These are phyloP conservation scores for Umbilicaria muhlenbergii DNA, from an alignment of 495 filamentous ascomycete genomes.

Conservation along the genomic window DNA sequence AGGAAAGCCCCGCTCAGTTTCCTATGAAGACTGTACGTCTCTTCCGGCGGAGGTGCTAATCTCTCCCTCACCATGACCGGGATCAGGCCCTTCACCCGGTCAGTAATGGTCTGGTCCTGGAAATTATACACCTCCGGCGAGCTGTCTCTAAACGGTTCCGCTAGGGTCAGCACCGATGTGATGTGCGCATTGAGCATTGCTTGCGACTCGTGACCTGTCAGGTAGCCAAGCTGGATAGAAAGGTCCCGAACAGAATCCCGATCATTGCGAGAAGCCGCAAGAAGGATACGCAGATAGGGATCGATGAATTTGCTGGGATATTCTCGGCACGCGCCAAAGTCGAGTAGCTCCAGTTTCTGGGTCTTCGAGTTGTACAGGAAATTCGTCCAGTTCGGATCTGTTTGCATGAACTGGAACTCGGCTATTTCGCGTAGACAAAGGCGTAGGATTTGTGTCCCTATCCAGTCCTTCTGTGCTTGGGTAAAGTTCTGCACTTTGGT, in stretches of 20 bases:
- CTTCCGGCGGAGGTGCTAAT: conserved; percentile 82
- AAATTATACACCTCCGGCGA: conserved; percentile 88
- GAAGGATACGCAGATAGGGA: conserved; percentile 61
- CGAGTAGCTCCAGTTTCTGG: conserved; percentile 73
- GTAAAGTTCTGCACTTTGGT: conserved; percentile 61
- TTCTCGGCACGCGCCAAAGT: conserved; percentile 86
- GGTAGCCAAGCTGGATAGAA: conserved; percentile 73
- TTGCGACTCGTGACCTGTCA: conserved; percentile 73
- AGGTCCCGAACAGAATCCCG: conserved; percentile 42
- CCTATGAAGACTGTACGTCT: conserved; percentile 91
- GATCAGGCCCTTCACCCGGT: conserved; percentile 71
- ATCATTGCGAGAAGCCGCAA: conserved; percentile 60
- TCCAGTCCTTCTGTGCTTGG: conserved; percentile 77
- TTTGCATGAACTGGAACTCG: conserved; percentile 96
- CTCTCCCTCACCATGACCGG: conserved; percentile 85
- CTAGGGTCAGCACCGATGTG: conserved; percentile 66
- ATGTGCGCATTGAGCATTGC: conserved; percentile 82
- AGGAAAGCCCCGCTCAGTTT: conserved; percentile 94
- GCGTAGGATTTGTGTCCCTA: conserved; percentile 78
- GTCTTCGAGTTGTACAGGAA: conserved; percentile 73
- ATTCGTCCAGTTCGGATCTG: conserved; percentile 99
- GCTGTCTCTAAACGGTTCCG: conserved; percentile 67
- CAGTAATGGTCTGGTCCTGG: conserved; percentile 84
- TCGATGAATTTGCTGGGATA: conserved; percentile 66
- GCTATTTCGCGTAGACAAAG: conserved; percentile 86